These are phyloP conservation scores for Psilocybe cubensis DNA, from an alignment of 768 basidiomycete species.

Conservation along the genomic window DNA sequence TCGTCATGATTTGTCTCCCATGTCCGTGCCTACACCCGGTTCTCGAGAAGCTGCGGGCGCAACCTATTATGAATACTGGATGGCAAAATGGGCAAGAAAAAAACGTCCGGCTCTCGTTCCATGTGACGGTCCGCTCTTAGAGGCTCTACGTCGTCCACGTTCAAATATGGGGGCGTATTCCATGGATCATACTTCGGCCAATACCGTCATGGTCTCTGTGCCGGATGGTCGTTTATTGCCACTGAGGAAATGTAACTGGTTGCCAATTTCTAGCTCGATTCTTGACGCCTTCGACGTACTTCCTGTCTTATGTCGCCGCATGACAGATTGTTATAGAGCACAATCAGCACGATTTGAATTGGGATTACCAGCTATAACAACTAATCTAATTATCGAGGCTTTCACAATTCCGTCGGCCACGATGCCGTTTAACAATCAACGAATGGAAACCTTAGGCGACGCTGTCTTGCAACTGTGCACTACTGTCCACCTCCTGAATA, in stretches of 20 bases:
- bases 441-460: constrained; percentile 88
- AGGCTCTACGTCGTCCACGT: constrained; percentile 49
- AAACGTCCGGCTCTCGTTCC: constrained; percentile 48
- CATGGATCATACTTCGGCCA: constrained; percentile 16
- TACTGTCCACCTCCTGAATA: constrained; percentile 78
- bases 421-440: constrained; percentile 78
- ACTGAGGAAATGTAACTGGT: constrained; percentile 53
- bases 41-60: constrained; percentile 48
- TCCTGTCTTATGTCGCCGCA: constrained; percentile 67
- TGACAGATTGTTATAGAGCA: constrained; percentile 69
- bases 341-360: constrained; percentile 54
- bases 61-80: constrained; percentile 66
- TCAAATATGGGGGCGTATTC: constrained; percentile 42
- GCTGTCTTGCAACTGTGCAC: constrained; percentile 78
- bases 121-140: constrained; percentile 63
- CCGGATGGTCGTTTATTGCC: constrained; percentile 35
- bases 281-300: constrained; percentile 57
- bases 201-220: background rate
- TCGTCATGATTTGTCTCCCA: constrained; percentile 67
- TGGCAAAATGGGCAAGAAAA: constrained; percentile 56
- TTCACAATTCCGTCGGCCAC: constrained; percentile 71
- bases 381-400: constrained; percentile 68
- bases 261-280: constrained; percentile 54
- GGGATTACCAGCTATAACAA: constrained; percentile 60
- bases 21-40: constrained; percentile 56